These are phyloP conservation scores for Plasmodium coatneyi DNA, from an alignment of 169 alveolate genomes.

Conservation along the genomic window DNA sequence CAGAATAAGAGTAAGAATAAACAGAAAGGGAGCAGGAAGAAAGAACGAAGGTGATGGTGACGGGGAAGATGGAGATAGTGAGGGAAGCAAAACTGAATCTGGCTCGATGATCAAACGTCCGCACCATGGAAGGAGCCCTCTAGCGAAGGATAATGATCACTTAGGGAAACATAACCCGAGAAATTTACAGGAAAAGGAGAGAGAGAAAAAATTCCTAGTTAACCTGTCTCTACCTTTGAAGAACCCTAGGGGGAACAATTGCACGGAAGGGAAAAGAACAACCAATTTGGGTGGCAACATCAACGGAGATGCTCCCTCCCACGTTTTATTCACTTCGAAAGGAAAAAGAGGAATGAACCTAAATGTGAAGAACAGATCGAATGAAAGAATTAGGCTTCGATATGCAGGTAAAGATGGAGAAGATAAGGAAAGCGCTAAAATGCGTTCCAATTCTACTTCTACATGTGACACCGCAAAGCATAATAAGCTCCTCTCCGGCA, in stretches of 20 bases:
- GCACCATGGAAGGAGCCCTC: background rate
- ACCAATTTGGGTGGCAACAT: background rate
- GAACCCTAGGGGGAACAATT: background rate
- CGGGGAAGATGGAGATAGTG: background rate
- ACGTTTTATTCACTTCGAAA: background rate
- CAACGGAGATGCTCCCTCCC: background rate
- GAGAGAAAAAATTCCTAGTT: background rate
- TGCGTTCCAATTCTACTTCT: background rate
- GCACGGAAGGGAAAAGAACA: background rate
- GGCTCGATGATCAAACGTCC: background rate
- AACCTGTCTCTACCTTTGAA: slow-evolving; percentile 1
- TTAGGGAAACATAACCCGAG: background rate
- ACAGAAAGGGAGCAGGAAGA: background rate
- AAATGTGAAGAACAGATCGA: background rate
- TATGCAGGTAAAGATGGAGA: background rate
- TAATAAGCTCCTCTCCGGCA: background rate
- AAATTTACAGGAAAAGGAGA: background rate
- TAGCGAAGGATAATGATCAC: background rate
- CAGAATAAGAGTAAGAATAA: background rate
- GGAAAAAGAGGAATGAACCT: background rate
- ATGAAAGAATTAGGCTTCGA: background rate
- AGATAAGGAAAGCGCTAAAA: background rate
- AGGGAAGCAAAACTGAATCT: background rate
- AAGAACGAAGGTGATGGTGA: background rate
- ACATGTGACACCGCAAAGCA: background rate